A percentile compares a stretch with the other conserved stretches of the same genome.
These are phyloP conservation scores for Phanerochaete carnosa DNA, from an alignment of 768 basidiomycete species.

Conservation along the genomic window DNA sequence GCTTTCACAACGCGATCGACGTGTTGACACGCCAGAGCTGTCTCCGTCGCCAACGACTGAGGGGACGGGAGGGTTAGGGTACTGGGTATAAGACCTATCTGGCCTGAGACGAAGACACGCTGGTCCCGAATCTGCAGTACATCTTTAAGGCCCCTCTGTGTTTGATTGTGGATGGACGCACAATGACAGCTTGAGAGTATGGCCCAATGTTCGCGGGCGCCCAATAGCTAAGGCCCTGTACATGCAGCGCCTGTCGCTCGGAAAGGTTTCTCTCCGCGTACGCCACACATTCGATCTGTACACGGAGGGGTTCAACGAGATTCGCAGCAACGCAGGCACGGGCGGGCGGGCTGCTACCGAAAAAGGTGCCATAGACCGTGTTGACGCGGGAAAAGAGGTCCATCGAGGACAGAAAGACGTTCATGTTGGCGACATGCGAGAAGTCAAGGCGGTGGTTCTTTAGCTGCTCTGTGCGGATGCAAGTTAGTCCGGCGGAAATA, in stretches of 20 bases:
- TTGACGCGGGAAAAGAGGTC: constrained; percentile 77
- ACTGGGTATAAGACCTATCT: constrained; percentile 86
- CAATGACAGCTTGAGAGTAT: constrained; percentile 90
- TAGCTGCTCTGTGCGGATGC: constrained; percentile 47
- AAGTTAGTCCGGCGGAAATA: background rate
- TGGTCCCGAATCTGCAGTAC: constrained; percentile 38
- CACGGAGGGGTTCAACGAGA: constrained; percentile 51
- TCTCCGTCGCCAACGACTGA: constrained; percentile 55
- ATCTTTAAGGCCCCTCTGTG: background rate
- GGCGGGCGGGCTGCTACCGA: constrained; percentile 89
- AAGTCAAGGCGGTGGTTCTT: constrained; percentile 44
- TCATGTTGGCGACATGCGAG: constrained; percentile 70
- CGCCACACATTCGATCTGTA: constrained; percentile 83
- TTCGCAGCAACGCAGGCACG: constrained; percentile 90
- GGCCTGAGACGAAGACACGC: constrained; percentile 87
- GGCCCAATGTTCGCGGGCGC: constrained; percentile 99
- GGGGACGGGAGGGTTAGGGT: constrained; percentile 65
- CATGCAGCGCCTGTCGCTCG: constrained; percentile 79
- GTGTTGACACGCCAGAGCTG: constrained; percentile 79
- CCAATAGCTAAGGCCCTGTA: constrained; percentile 97
- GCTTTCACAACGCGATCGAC: constrained; percentile 63
- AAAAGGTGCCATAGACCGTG: constrained; percentile 72
- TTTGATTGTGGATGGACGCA: constrained; percentile 20
- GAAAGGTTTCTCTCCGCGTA: constrained; percentile 37
- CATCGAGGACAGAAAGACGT: constrained; percentile 80